A percentile compares a stretch with the other conserved stretches of the same genome.
Conservation (phyloP, 163 green algal species). For the Scenedesmus sp. region DNA sequence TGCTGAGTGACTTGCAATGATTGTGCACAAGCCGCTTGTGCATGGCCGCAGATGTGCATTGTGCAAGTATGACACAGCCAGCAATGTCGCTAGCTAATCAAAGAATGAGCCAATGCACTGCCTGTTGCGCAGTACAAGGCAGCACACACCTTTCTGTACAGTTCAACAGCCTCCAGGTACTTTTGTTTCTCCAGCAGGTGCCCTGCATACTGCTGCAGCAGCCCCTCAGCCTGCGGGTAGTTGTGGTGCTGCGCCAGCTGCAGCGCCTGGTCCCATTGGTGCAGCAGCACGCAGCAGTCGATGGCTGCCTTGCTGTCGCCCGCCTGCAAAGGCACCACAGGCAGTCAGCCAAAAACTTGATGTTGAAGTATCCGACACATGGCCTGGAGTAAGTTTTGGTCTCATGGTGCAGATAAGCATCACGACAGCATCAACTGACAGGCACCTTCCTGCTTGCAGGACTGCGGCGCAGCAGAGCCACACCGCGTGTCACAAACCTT, state of each 20-base stretch:
- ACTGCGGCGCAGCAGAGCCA: background rate
- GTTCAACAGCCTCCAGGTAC: slow-evolving; percentile 81
- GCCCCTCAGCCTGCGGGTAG: slow-evolving; percentile 78
- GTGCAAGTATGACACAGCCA: background rate
- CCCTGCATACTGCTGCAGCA: slow-evolving; percentile 84
- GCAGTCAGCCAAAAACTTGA: background rate
- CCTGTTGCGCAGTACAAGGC: background rate
- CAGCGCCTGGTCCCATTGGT: slow-evolving; percentile 88
- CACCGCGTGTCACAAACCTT: background rate
- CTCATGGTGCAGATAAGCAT: no score
- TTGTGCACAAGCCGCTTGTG: no score
- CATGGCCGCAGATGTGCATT: background rate
- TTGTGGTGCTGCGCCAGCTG: slow-evolving; percentile 79
- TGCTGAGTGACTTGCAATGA: no score
- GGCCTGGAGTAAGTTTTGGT: no score
- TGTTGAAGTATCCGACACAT: no score
- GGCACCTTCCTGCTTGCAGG: background rate
- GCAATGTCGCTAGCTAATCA: background rate
- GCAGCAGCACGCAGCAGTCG: slow-evolving; percentile 85
- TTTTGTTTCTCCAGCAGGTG: slow-evolving; percentile 82
- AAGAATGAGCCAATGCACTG: background rate
- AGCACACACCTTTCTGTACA: slow-evolving; percentile 81
- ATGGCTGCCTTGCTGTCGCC: slow-evolving; percentile 83
- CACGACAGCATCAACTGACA: no score
- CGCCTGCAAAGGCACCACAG: slow-evolving; percentile 52